Percentiles rank a stretch among this genome's conserved stretches.
phyloP scores from a whole-genome alignment of 805 yeast species.

The Diddensiella transvaalensis region DNA sequence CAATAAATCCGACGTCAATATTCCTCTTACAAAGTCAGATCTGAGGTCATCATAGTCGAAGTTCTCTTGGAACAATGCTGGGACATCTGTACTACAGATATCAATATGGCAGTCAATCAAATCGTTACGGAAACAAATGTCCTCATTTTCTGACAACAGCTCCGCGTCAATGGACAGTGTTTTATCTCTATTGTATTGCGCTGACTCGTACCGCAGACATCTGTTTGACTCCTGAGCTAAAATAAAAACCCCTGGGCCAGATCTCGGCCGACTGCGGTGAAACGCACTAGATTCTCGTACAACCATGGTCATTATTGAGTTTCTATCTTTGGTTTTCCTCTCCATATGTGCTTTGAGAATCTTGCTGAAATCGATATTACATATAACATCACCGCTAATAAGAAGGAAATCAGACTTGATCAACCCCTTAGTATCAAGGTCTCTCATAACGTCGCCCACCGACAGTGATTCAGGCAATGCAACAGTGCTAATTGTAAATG shows the following conservation, averaged over 20 bases:
- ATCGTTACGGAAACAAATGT: constrained; percentile 80
- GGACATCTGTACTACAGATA: constrained; percentile 91
- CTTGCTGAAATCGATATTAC: constrained; percentile 76
- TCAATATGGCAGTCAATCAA: constrained; percentile 95
- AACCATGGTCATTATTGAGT: constrained; percentile 93
- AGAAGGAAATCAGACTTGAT: constrained; percentile 86
- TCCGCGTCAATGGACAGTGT: constrained; percentile 76
- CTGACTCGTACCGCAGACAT: constrained; percentile 80
- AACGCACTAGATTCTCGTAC: constrained; percentile 77
- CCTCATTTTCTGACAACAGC: constrained; percentile 57
- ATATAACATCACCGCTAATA: constrained; percentile 93
- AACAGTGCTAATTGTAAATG: constrained; percentile 75
- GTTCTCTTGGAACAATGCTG: constrained; percentile 92
- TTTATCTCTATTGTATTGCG: constrained; percentile 47
- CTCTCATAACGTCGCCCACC: constrained; percentile 97
- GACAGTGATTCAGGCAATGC: constrained; percentile 83
- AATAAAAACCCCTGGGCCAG: constrained; percentile 81
- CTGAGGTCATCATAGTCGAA: constrained; percentile 89
- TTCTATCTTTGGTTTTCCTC: constrained; percentile 70
- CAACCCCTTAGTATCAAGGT: constrained; percentile 83
- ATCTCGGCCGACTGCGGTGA: constrained; percentile 77
- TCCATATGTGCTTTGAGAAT: constrained; percentile 70
- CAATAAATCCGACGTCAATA: constrained; percentile 81
- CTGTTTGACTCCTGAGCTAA: constrained; percentile 69
- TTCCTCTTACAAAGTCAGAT: constrained; percentile 86